Percentiles rank a stretch among this genome's conserved stretches.
phyloP scores from a whole-genome alignment of 2,329 filamentous ascomycete species.

The Penicillium sp. region DNA sequence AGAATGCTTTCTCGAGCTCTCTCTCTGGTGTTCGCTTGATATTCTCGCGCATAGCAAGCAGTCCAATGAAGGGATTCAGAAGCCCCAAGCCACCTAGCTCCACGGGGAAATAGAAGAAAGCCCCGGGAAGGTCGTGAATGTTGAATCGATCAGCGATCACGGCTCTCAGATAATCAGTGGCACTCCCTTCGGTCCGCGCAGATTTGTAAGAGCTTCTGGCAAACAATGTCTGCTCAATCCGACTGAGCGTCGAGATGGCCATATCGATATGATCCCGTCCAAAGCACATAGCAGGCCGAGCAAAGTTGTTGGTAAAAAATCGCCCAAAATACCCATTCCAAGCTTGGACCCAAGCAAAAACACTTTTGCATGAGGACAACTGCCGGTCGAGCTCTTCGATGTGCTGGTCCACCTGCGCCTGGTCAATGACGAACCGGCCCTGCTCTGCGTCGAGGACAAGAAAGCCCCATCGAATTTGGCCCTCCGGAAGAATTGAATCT shows the following conservation, averaged over 20 bases:
- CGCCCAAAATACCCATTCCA: conserved; percentile 55
- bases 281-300: conserved; percentile 51
- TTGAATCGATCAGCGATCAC: conserved; percentile 50
- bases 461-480: conserved; percentile 56
- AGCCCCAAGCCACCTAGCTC: conserved; percentile 49
- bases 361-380: conserved; percentile 50
- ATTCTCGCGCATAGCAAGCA: conserved; percentile 44
- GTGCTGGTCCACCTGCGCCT: conserved; percentile 54
- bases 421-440: conserved; percentile 56
- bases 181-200: conserved; percentile 31
- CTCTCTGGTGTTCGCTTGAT: conserved; percentile 35
- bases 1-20: conserved; percentile 29
- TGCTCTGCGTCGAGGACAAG: conserved; percentile 50
- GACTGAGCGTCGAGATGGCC: conserved; percentile 48
- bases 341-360: conserved; percentile 55
- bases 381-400: conserved; percentile 56
- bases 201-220: conserved; percentile 17
- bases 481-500: conserved; percentile 41
- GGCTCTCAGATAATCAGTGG: conserved; percentile 52
- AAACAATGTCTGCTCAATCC: conserved; percentile 51
- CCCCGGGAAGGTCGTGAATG: conserved; percentile 45
- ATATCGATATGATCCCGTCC: conserved; percentile 52
- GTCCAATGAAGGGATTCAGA: conserved; percentile 46
- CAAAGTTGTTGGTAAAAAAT: conserved; percentile 56
- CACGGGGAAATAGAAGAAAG: conserved; percentile 50